Evolutionary conservation across 495 filamentous ascomycete species (phyloP), one percentile per base, ranked within the genome.

Genomic region (Lineolata rhizophorae): DNA sequence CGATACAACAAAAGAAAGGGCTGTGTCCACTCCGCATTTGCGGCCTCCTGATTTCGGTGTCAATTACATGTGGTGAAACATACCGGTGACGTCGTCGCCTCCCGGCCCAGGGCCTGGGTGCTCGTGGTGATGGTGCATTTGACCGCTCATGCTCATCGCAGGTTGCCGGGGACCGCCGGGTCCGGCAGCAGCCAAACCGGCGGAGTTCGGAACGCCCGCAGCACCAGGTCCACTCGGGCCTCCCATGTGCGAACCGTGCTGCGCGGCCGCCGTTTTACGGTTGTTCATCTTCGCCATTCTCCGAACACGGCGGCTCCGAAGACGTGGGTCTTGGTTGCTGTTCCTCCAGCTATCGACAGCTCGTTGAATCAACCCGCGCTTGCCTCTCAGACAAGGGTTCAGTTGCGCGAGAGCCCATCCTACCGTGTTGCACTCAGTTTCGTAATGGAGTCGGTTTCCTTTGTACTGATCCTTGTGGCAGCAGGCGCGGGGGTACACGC

Each of bases 341-440:
- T 97, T 97, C 29, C 87, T 61, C 87, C 87, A 95, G 52, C 85
- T 94, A 54, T 97, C 87, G 20, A 97, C 87, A 13, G 87, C 87
- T 30, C 87, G 67, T 54, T 97, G 87, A 37, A 97, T 97, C 39
- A 97, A 61, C 5, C 87, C 87, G 30, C 87, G 69, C 56, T 97
- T 97, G 31, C 82, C 85, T 31, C 84, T 64, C 18, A 97, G 64
- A 27, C 75, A 75, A 1, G 82, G 75, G 50, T 97, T 97, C 25
- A 95, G 60, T 41, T 93, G 72, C 2, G 90, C 90, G 38, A 97
- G 54, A 15, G 84, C 87, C 87, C 87, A 97, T 12, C 87, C 87
- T 9, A 97, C 85, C 0, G 82, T 80, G 53, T 97, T 97, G 62
- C 90, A 97, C 53, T 95, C 90, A 5, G 82, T 94, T 58, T 97